phyloP scores from a whole-genome alignment of 192 early-diverging fungal genomes.

The Coemansia sp. region DNA sequence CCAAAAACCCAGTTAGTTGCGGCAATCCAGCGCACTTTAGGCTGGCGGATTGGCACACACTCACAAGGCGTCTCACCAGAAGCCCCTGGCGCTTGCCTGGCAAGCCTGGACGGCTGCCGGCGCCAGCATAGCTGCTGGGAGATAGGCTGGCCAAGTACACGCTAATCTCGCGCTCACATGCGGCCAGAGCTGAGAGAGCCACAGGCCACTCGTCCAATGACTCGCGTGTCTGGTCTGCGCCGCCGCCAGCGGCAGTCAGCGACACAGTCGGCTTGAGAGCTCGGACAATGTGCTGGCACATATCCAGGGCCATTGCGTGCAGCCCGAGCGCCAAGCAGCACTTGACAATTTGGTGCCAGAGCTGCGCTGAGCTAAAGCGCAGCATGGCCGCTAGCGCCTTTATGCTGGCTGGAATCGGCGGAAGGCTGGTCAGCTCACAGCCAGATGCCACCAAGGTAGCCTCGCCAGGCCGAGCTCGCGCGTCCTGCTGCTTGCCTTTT shows the following conservation, averaged over 20 bases:
- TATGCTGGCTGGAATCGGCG: slow-evolving; percentile 20
- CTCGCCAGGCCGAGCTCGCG: background rate
- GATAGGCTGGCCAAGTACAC: slow-evolving; percentile 5
- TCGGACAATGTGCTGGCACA: slow-evolving; percentile 27
- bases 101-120: background rate
- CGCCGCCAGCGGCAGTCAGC: background rate
- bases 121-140: background rate
- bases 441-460: background rate
- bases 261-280: slow-evolving; percentile 2
- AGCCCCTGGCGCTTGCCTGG: slow-evolving; percentile 14
- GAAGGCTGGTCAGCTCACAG: slow-evolving; percentile 11
- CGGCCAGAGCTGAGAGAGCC: slow-evolving; percentile 12
- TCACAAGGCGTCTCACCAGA: slow-evolving; percentile 13
- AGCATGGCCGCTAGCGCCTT: slow-evolving; percentile 33
- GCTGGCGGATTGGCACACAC: slow-evolving; percentile 20
- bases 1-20: slow-evolving; percentile 24
- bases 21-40: slow-evolving; percentile 19
- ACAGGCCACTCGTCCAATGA: slow-evolving; percentile 10
- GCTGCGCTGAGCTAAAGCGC: slow-evolving; percentile 18
- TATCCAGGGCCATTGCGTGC: slow-evolving; percentile 29
- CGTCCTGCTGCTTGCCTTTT: slow-evolving; percentile 4
- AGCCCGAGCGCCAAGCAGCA: slow-evolving; percentile 12
- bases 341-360: slow-evolving; percentile 9
- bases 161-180: slow-evolving; percentile 25
- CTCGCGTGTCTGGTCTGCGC: background rate